phyloP scores from a whole-genome alignment of 2,329 filamentous ascomycete genomes.

The Fusarium multiceps region DNA sequence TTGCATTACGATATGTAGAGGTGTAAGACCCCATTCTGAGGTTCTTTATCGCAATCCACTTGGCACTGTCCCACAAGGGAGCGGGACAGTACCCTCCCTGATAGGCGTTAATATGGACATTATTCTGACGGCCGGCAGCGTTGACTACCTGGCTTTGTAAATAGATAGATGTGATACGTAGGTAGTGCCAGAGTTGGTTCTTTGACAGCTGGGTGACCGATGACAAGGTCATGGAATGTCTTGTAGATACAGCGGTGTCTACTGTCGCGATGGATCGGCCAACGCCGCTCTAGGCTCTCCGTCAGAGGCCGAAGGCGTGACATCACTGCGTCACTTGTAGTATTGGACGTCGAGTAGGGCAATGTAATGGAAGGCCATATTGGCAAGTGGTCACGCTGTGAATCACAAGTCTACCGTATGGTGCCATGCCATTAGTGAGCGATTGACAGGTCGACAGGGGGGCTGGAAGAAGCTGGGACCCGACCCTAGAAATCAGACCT shows the following conservation, averaged over 20 bases:
- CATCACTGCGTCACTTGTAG: constrained; percentile 38
- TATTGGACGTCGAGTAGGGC: constrained; percentile 25
- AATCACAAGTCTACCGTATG: constrained; percentile 30
- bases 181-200: not conserved
- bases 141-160: constrained; percentile 5
- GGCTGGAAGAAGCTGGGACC: constrained; percentile 11
- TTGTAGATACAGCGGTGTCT: constrained; percentile 5
- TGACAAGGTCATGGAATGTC: constrained; percentile 6
- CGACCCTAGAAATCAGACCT: constrained; percentile 11
- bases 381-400: constrained; percentile 25
- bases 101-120: constrained; percentile 36
- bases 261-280: constrained; percentile 17
- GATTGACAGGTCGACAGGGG: constrained; percentile 20
- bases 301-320: constrained; percentile 22
- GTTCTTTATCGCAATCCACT: constrained; percentile 44
- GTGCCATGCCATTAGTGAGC: constrained; percentile 41
- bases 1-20: constrained; percentile 35
- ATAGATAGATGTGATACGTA: constrained; percentile 2
- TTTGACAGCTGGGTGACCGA: constrained; percentile 13
- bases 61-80: constrained; percentile 38
- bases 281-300: constrained; percentile 19
- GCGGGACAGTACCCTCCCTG: constrained; percentile 41
- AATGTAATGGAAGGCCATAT: constrained; percentile 25
- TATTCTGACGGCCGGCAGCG: constrained; percentile 13
- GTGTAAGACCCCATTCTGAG: constrained; percentile 22